phyloP scores from a whole-genome alignment of 176 grass and related monocot species.

The Thalia dealbata region DNA sequence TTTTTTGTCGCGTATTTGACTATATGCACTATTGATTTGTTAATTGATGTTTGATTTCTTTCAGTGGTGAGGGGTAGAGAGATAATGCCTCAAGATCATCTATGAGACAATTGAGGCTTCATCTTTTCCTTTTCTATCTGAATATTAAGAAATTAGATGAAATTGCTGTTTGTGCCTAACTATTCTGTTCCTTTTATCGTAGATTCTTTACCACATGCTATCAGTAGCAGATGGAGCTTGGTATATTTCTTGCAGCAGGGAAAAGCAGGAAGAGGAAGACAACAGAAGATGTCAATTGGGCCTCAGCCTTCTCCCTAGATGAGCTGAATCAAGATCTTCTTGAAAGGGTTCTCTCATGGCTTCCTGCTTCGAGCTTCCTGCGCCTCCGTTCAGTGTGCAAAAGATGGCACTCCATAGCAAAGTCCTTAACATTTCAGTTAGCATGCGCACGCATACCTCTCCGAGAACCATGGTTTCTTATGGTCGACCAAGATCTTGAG shows the following conservation, averaged over 20 bases:
- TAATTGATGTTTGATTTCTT: neutral
- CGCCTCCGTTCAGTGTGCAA: slow-evolving; percentile 53
- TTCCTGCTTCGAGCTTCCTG: slow-evolving; percentile 56
- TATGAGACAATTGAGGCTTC: neutral
- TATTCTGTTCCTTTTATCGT: neutral
- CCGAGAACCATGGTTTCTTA: slow-evolving; percentile 71
- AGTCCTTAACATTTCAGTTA: slow-evolving; percentile 42
- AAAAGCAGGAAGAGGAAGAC: slow-evolving; percentile 25
- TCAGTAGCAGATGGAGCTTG: neutral
- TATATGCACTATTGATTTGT: neutral
- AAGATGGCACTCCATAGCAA: slow-evolving; percentile 38
- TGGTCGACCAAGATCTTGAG: slow-evolving; percentile 33
- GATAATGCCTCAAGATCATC: neutral
- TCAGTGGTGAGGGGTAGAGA: neutral
- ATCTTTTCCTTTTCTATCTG: neutral
- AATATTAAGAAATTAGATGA: neutral
- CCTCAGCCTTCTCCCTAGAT: slow-evolving; percentile 16
- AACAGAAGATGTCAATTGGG: neutral
- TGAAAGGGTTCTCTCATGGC: slow-evolving; percentile 52
- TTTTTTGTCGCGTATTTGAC: neutral
- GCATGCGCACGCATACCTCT: slow-evolving; percentile 40
- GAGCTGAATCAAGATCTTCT: slow-evolving; percentile 75
- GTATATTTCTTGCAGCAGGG: neutral
- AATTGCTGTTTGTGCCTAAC: neutral
- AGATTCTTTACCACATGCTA: neutral